Evolutionary conservation across 306 rosid species (phyloP).

Genomic region (Quercus robur): DNA sequence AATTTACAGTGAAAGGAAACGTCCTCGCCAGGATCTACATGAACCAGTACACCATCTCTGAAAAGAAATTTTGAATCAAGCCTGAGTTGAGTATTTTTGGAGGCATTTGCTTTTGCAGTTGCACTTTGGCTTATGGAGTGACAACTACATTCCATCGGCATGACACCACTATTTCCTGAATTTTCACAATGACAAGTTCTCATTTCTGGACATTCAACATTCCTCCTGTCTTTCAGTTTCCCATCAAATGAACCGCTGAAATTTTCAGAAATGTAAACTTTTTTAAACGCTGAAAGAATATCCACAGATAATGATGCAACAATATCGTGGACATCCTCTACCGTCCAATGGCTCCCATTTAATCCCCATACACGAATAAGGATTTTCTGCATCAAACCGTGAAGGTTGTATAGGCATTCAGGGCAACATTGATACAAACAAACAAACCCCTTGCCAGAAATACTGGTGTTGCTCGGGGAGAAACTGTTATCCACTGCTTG

Average conservation of each 20-base stretch:
- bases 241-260: conserved; percentile 14
- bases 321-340: conserved; percentile 73
- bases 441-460: conserved; percentile 30
- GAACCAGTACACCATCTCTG: conserved; percentile 83
- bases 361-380: conserved; percentile 36
- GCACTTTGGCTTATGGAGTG: conserved; percentile 39
- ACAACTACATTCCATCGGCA: conserved; percentile 62
- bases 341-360: conserved; percentile 38
- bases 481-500: conserved; percentile 17
- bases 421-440: conserved; percentile 78
- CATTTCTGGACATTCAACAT: conserved; percentile 23
- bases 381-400: conserved; percentile 35
- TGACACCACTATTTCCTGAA: conserved; percentile 16
- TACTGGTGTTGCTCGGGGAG: conserved; percentile 31
- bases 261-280: conserved; percentile 33
- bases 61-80: conserved; percentile 55
- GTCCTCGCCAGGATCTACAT: conserved; percentile 45
- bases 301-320: conserved; percentile 69
- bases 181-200: conserved; percentile 32
- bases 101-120: conserved; percentile 22
- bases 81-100: conserved; percentile 15
- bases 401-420: conserved; percentile 50
- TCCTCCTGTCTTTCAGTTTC: conserved; percentile 18
- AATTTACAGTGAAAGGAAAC: conserved; percentile 75
- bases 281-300: conserved; percentile 64